Base-by-base conservation (phyloP, 2,329 filamentous ascomycete genomes). In the Madurella mycetomatis region DNA sequence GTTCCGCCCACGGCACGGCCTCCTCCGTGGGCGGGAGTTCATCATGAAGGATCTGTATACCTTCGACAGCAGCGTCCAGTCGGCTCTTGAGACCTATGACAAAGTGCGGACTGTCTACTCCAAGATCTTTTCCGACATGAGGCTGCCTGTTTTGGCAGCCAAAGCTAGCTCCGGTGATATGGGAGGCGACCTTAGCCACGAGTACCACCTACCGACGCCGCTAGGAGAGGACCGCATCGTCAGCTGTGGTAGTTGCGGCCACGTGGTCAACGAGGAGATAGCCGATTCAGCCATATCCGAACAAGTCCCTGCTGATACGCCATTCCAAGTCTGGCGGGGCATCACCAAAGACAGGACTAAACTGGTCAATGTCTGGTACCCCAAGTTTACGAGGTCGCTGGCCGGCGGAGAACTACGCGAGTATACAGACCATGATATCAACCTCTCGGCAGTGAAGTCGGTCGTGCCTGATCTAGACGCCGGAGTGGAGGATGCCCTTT, bases 41-140 rank as follows among this genome's bases (percentile, higher is more conserved):
- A 73, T 90, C 62, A 99, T 99, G 94, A 99, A 99, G 71, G 94
- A 99, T 69, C 80, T 99, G 1, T 99, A 99, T 69, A 96, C 92
- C 0, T 99, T 99, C 66, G 94, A 99, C 66, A 73, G 79, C 37
- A 86, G 79, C 4, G 68, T 77, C 0, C 72, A 81, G 25, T 74
- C 81, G n/a, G 92, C 92, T 1, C 74, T 92, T n/a, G 72, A 81
- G 47, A 96, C 92, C 0, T 99, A 99, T 63, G 72, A 82, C 7
- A 73, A 84, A 41, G 90, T 96, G 2, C 83, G 87, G 47, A 69
- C 70, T 39, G 87, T 87, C 1, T 99, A 99, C 67, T 77, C 76
- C 12, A 78, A 78, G 16, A 81, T 99, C 48, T 95, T 99, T 64
- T 74, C 88, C 43, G 89, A 95, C 55, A 76, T 99, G 34, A 90